Evolutionary conservation across 2,329 filamentous ascomycete species (phyloP).

Genomic region (Penicillium sp.): DNA sequence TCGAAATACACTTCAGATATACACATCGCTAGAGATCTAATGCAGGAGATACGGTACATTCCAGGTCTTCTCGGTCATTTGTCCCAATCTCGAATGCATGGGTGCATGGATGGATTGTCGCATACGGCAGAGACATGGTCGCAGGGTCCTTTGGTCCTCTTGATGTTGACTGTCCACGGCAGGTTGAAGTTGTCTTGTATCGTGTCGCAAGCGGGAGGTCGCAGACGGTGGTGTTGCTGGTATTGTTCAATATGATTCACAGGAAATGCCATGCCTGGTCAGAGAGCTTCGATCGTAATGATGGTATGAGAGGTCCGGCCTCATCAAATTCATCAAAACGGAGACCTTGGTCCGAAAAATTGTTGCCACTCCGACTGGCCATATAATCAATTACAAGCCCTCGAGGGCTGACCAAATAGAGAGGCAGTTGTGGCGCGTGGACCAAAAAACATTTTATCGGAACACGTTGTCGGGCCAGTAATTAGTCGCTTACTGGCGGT

Average conservation of each 20-base stretch:
- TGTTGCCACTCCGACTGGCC: background rate
- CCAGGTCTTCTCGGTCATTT: background rate
- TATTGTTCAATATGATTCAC: background rate
- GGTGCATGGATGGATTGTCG: background rate
- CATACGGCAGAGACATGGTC: background rate
- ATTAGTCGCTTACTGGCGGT: constrained; percentile 2
- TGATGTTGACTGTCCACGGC: background rate
- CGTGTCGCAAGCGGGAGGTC: constrained; percentile 1
- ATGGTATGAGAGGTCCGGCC: background rate
- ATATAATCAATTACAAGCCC: background rate
- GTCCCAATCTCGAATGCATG: background rate
- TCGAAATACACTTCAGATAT: background rate
- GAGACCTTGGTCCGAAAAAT: background rate
- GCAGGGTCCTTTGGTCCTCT: background rate
- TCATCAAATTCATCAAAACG: background rate
- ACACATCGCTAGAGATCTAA: background rate
- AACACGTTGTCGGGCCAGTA: constrained; percentile 4
- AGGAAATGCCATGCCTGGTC: background rate
- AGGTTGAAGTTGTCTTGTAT: background rate
- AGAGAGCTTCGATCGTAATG: background rate
- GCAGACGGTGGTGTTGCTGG: background rate
- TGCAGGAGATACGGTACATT: background rate
- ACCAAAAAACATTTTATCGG: background rate
- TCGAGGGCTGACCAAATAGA: background rate
- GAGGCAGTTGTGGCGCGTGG: background rate